Conservation (phyloP, 164 flowering plant species). For the Stephania yunnanensis region DNA sequence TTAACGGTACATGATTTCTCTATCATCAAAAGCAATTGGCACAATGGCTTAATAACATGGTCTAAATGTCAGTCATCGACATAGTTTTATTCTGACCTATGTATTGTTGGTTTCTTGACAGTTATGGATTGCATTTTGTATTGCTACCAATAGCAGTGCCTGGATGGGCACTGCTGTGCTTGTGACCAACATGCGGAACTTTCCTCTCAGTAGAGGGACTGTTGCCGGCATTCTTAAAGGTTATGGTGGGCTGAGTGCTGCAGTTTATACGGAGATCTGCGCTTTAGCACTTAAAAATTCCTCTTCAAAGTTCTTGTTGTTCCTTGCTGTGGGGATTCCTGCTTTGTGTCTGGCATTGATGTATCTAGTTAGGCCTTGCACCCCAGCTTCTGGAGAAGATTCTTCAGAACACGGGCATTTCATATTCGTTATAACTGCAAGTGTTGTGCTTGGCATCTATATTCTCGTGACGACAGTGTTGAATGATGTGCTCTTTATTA, state of each 20-base stretch:
- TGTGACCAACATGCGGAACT: slow-evolving; percentile 90
- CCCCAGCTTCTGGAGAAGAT: slow-evolving; percentile 65
- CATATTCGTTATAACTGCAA: slow-evolving; percentile 58
- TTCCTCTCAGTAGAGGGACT: slow-evolving; percentile 74
- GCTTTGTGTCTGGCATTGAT: slow-evolving; percentile 52
- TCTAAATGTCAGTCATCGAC: no score
- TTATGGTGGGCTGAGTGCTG: slow-evolving; percentile 77
- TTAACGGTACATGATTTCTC: no score
- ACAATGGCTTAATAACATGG: no score
- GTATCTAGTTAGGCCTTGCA: slow-evolving; percentile 70
- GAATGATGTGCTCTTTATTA: slow-evolving; percentile 32
- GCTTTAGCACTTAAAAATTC: slow-evolving; percentile 44
- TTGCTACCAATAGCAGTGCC: slow-evolving; percentile 74
- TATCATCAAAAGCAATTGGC: no score
- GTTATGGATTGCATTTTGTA: slow-evolving; percentile 69
- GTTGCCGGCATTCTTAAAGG: slow-evolving; percentile 90
- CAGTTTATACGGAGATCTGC: slow-evolving; percentile 76
- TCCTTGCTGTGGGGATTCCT: slow-evolving; percentile 80
- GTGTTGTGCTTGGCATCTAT: slow-evolving; percentile 59
- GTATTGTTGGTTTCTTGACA: slow-evolving; percentile 24
- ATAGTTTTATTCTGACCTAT: no score
- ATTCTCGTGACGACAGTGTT: slow-evolving; percentile 61
- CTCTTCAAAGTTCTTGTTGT: slow-evolving; percentile 52
- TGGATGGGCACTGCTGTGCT: slow-evolving; percentile 77
- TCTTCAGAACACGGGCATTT: slow-evolving; percentile 52